Base-by-base conservation (phyloP, 148 eudicot species). In the Amaranthus cruentus region DNA sequence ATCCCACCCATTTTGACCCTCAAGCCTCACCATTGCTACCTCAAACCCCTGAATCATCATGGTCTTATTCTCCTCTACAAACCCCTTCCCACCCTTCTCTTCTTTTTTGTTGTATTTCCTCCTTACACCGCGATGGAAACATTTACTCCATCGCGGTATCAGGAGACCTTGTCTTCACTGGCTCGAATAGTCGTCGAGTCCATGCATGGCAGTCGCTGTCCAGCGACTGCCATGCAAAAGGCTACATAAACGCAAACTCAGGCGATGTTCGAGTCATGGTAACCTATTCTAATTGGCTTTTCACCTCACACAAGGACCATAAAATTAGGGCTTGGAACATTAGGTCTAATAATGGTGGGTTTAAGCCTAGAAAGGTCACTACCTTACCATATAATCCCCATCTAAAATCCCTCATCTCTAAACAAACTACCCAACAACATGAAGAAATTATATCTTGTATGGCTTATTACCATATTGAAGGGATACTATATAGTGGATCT, bases 381-480 rank as follows among this genome's bases (percentile, higher is more conserved):
- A 85, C 86, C 48, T 18, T 89, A 47, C 91, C 94, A 5, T 76
- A 48, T 62, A 68, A 38, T 54, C 82, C 66, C 28, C 62, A 66
- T 7, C 13, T 73, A n/a, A 11, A 59, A 73, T 21, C 47, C 66
- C 15, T 64, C 42, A 73, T 71, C 62, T 59, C 76, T 9, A 78
- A 69, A 61, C 72, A 64, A 67, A 74, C 9, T 18, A 54, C 46
- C 47, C 49, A 48, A 60, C 81, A 79, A 38, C 94, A 89, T 68
- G 83, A 73, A 69, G 91, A 83, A 46, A 57, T 10, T 4, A 83
- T 89, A 51, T 86, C 91, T n/a, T 89, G 94, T 84, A 87, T 86
- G 81, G 94, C 88, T 69, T 87, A 84, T 56, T 81, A 86, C 84
- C 83, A 83, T 65, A 72, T 77, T 47, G 91, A 88, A n/a, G 85